These are phyloP conservation scores for Chlorella sp. DNA, from an alignment of 139 green algal species.

Conservation along the genomic window DNA sequence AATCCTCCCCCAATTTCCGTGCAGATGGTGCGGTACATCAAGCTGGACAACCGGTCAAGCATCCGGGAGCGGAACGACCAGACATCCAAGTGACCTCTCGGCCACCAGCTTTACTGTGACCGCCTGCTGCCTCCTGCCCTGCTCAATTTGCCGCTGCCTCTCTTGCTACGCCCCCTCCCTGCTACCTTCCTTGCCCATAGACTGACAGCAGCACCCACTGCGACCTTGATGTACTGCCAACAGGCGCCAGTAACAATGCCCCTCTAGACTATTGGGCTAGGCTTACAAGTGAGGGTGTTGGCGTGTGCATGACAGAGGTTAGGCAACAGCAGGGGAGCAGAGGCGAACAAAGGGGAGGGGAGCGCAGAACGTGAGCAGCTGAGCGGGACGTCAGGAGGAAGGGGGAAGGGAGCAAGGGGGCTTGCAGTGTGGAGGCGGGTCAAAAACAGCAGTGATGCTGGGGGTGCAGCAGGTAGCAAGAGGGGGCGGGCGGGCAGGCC, in stretches of 20 bases:
- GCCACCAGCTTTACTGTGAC: neutral
- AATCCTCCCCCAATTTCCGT: neutral
- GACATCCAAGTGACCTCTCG: slow-evolving; percentile 36
- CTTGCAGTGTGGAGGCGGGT: neutral
- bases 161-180: neutral
- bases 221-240: too few relatives aligned
- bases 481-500: too few relatives aligned
- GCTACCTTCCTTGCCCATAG: neutral
- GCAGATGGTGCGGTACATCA: slow-evolving; percentile 39
- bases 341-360: neutral
- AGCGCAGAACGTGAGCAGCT: slow-evolving; percentile 1
- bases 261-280: too few relatives aligned
- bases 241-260: too few relatives aligned
- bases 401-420: neutral
- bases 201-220: neutral
- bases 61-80: slow-evolving; percentile 36
- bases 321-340: neutral
- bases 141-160: neutral
- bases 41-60: slow-evolving; percentile 41
- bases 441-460: slow-evolving; percentile 31
- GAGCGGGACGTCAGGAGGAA: neutral
- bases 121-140: neutral
- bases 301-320: neutral
- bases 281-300: too few relatives aligned
- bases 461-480: neutral